Percentiles rank a stretch among this genome's conserved stretches.
These are phyloP conservation scores for Aspergillus saccharolyticus DNA, from an alignment of 495 filamentous ascomycete genomes.

Conservation along the genomic window DNA sequence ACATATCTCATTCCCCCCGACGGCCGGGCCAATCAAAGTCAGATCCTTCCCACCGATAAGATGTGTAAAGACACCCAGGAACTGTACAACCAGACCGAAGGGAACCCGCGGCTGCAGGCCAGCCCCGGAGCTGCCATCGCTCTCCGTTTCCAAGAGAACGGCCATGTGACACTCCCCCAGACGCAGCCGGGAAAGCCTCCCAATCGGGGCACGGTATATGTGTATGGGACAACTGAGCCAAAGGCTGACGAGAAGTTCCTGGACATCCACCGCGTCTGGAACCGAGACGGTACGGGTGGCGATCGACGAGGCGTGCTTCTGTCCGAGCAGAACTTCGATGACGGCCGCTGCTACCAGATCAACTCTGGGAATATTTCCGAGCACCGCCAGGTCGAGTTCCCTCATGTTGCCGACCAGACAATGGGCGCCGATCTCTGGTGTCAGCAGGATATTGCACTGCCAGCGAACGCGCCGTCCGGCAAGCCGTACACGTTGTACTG, in stretches of 20 bases:
- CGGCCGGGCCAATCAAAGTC: constrained; percentile 23
- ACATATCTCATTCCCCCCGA: constrained; percentile 51
- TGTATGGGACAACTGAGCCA: constrained; percentile 75
- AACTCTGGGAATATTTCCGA: constrained; percentile 48
- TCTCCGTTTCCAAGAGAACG: constrained; percentile 77
- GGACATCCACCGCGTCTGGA: constrained; percentile 72
- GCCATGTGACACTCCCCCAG: constrained; percentile 68
- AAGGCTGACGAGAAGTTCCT: constrained; percentile 56
- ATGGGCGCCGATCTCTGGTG: constrained; percentile 61
- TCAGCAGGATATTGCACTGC: constrained; percentile 71
- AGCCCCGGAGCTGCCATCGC: constrained; percentile 65
- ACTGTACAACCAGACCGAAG: constrained; percentile 47
- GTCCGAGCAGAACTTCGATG: constrained; percentile 71
- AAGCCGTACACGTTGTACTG: constrained; percentile 73
- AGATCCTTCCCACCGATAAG: constrained; percentile 22
- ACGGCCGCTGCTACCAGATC: constrained; percentile 77
- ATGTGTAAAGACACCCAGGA: constrained; percentile 55
- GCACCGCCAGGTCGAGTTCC: constrained; percentile 47
- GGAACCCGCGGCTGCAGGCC: constrained; percentile 60
- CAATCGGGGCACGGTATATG: constrained; percentile 68
- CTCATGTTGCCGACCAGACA: constrained; percentile 36
- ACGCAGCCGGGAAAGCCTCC: constrained; percentile 56
- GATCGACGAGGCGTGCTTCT: constrained; percentile 69
- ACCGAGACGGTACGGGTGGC: constrained; percentile 66
- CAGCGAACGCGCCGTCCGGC: constrained; percentile 47